Percentiles rank a stretch among this genome's conserved stretches.
These are phyloP conservation scores for Phytophthora lateralis DNA, from an alignment of 352 stramenopile genomes.

Conservation along the genomic window DNA sequence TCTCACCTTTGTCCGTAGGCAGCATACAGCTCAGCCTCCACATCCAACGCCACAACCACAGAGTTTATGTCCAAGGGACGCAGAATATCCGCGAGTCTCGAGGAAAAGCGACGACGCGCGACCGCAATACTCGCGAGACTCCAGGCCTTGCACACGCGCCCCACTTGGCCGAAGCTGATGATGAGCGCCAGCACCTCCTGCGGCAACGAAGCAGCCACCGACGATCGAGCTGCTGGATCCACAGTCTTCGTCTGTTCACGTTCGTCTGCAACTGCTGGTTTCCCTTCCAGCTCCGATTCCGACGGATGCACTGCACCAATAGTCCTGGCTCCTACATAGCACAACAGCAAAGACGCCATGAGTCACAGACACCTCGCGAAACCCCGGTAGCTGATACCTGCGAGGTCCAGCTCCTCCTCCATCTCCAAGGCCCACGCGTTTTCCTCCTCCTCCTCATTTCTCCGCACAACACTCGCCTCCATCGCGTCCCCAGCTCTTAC, in stretches of 20 bases:
- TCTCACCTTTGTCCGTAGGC: constrained; percentile 59
- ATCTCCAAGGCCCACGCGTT: constrained; percentile 70
- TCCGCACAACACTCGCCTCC: background rate
- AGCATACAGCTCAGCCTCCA: constrained; percentile 65
- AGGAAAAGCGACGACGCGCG: constrained; percentile 63
- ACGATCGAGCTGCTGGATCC: constrained; percentile 1
- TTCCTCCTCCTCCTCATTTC: constrained; percentile 46
- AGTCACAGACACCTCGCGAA: background rate
- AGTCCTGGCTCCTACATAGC: constrained; percentile 7
- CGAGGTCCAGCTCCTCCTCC: constrained; percentile 65
- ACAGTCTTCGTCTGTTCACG: background rate
- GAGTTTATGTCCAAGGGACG: constrained; percentile 52
- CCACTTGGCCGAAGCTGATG: constrained; percentile 70
- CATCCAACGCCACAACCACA: constrained; percentile 50
- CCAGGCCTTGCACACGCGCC: constrained; percentile 82
- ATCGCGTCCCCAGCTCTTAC: constrained; percentile 1
- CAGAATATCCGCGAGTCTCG: constrained; percentile 61
- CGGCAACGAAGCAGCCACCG: constrained; percentile 55
- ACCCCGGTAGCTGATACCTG: constrained; percentile 23
- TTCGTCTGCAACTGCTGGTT: constrained; percentile 1
- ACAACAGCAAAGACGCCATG: background rate
- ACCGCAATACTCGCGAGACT: constrained; percentile 75
- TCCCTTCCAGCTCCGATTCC: constrained; percentile 21
- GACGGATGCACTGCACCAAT: background rate
- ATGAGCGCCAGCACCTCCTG: constrained; percentile 78